A percentile compares a stretch with the other conserved stretches of the same genome.
Conservation (phyloP, 2,329 filamentous ascomycete species). For the Leptographium flavum region DNA sequence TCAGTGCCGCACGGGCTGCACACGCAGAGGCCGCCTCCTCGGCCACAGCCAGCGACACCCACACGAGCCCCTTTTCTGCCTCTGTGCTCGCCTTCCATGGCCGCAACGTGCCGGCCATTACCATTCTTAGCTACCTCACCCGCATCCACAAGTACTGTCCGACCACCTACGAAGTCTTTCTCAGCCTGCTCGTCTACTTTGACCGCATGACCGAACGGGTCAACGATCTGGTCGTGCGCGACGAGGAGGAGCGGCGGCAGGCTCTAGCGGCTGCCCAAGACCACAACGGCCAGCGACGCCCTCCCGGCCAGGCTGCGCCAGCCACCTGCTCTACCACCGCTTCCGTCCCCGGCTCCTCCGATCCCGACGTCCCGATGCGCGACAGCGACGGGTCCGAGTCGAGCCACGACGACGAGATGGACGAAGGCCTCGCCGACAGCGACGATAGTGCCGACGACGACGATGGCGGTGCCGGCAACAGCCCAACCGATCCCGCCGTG, state of each 20-base stretch:
- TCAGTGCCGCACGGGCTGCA: conserved; percentile 40
- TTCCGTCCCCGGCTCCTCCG: too few relatives aligned
- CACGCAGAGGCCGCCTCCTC: too few relatives aligned
- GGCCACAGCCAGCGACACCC: conserved; percentile 37
- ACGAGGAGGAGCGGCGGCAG: conserved; percentile 34
- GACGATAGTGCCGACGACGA: conserved; percentile 23
- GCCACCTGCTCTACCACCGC: background rate
- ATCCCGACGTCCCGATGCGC: conserved; percentile 1
- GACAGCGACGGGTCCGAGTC: conserved; percentile 18
- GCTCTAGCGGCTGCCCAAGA: background rate
- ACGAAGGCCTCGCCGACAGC: conserved; percentile 37
- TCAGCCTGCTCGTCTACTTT: conserved; percentile 92
- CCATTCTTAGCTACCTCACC: conserved; percentile 86
- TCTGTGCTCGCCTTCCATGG: conserved; percentile 89
- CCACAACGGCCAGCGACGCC: conserved; percentile 9
- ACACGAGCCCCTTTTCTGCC: conserved; percentile 44
- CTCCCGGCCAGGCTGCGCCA: background rate
- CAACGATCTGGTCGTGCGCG: conserved; percentile 64
- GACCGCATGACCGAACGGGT: conserved; percentile 97
- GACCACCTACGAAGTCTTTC: conserved; percentile 94
- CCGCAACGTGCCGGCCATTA: conserved; percentile 95
- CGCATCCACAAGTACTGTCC: conserved; percentile 98
- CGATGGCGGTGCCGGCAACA: background rate
- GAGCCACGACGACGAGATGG: conserved; percentile 27
- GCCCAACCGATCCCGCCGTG: background rate